A percentile compares a stretch with the other conserved stretches of the same genome.
Conservation (phyloP, 805 yeast genomes). For the Metschnikowia lochheadii region DNA sequence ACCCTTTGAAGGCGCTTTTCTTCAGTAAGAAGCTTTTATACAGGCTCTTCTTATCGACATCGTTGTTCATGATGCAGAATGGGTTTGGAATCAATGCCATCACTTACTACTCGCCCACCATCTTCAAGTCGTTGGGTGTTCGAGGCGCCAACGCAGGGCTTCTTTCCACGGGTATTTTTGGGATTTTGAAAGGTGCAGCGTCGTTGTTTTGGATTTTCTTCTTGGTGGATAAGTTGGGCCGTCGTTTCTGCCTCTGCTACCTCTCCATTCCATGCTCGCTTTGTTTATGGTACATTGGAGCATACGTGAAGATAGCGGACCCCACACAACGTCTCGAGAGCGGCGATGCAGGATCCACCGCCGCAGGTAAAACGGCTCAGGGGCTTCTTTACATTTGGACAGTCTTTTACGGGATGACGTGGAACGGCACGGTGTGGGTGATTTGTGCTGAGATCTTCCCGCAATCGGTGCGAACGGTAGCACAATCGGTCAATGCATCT, state of each 20-base stretch:
- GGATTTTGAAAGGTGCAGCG: conserved; percentile 44
- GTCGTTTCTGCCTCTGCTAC: conserved; percentile 38
- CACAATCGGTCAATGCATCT: conserved; percentile 42
- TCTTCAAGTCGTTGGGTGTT: conserved; percentile 48
- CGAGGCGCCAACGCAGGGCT: conserved; percentile 42
- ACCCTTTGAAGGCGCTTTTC: conserved; percentile 36
- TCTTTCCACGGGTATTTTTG: conserved; percentile 52
- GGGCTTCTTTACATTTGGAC: conserved; percentile 48
- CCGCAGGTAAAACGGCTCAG: conserved; percentile 41
- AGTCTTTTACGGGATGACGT: conserved; percentile 37
- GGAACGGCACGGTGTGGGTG: conserved; percentile 48
- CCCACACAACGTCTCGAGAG: conserved; percentile 19
- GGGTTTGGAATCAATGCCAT: conserved; percentile 49
- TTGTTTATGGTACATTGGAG: conserved; percentile 48
- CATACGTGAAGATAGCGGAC: conserved; percentile 40
- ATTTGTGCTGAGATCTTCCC: conserved; percentile 45
- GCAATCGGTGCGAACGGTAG: conserved; percentile 40
- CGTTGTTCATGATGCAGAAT: conserved; percentile 42
- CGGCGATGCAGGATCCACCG: conserved; percentile 25
- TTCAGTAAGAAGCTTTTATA: conserved; percentile 25
- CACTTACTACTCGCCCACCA: conserved; percentile 51
- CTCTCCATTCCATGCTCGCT: conserved; percentile 39
- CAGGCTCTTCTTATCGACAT: conserved; percentile 35
- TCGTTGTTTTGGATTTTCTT: conserved; percentile 43
- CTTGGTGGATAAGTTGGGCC: conserved; percentile 45